phyloP scores from a whole-genome alignment of 208 protist species.

The Trypanosoma mega region DNA sequence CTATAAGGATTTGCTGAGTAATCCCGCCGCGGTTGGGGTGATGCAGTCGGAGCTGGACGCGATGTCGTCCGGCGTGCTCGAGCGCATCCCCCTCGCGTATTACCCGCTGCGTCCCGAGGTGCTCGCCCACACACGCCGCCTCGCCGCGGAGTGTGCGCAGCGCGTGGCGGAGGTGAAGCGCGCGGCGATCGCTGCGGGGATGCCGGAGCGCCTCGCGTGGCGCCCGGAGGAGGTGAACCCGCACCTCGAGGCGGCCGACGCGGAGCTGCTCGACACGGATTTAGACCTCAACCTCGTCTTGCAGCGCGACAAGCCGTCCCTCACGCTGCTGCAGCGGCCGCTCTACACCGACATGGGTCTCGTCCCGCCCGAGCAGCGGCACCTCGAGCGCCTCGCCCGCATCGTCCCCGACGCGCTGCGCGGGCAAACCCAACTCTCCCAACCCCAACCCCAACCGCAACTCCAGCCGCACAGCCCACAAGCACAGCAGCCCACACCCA shows the following conservation, averaged over 20 bases:
- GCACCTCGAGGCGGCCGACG: conserved; percentile 46
- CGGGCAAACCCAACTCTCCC: neutral
- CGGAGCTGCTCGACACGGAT: conserved; percentile 66
- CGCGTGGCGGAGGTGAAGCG: conserved; percentile 34
- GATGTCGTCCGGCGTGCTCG: conserved; percentile 63
- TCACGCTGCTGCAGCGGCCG: conserved; percentile 74
- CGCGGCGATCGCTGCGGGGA: conserved; percentile 22
- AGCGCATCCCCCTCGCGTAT: conserved; percentile 69
- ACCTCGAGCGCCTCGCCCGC: conserved; percentile 62
- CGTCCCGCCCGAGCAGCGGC: conserved; percentile 70
- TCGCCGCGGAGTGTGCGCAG: conserved; percentile 25
- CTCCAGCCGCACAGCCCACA: too few species aligned
- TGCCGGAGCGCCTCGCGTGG: conserved; percentile 32
- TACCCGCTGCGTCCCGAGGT: conserved; percentile 48
- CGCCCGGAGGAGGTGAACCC: conserved; percentile 32
- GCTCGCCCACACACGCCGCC: conserved; percentile 33
- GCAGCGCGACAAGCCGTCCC: conserved; percentile 59
- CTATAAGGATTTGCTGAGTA: conserved; percentile 43
- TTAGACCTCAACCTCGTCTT: conserved; percentile 57
- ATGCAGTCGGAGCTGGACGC: conserved; percentile 85
- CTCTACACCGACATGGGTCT: conserved; percentile 86
- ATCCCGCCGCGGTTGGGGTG: conserved; percentile 40
- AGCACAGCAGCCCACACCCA: neutral
- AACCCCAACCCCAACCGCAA: too few species aligned
- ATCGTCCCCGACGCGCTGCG: conserved; percentile 46